Conservation (phyloP, 2,329 filamentous ascomycete genomes). For the Mycosphaerelloides madeirae region DNA sequence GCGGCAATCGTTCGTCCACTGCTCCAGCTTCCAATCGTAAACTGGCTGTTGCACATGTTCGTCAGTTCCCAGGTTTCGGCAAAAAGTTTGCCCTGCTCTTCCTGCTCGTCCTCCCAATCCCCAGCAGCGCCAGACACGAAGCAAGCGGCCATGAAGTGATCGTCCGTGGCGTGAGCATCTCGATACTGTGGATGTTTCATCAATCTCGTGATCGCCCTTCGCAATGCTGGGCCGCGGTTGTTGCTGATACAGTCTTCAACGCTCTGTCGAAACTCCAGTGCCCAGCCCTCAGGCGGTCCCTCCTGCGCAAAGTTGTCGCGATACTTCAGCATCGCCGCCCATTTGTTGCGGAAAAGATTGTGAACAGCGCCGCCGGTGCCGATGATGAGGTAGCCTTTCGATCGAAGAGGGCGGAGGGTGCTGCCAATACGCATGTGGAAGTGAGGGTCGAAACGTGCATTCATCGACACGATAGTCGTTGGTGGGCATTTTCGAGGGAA, state of each 20-base stretch:
- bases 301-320: slow-evolving; percentile 59
- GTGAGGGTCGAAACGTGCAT: slow-evolving; percentile 53
- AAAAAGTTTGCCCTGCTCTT: slow-evolving; percentile 39
- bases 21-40: slow-evolving; percentile 46
- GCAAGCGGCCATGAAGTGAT: slow-evolving; percentile 63
- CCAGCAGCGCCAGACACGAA: slow-evolving; percentile 59
- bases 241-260: slow-evolving; percentile 57
- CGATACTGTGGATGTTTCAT: slow-evolving; percentile 65
- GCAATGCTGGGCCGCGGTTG: slow-evolving; percentile 50
- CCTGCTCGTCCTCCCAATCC: slow-evolving; percentile 36
- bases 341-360: slow-evolving; percentile 64
- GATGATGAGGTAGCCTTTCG: slow-evolving; percentile 54
- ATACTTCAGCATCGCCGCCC: slow-evolving; percentile 60
- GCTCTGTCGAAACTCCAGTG: slow-evolving; percentile 62
- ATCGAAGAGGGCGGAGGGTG: slow-evolving; percentile 52
- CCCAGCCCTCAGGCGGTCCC: slow-evolving; percentile 55
- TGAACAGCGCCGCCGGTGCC: slow-evolving; percentile 62
- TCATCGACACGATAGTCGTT: slow-evolving; percentile 56
- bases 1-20: slow-evolving; percentile 10
- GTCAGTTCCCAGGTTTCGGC: slow-evolving; percentile 64
- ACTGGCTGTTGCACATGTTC: slow-evolving; percentile 60
- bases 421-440: slow-evolving; percentile 55
- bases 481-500: slow-evolving; percentile 62
- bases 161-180: slow-evolving; percentile 65
- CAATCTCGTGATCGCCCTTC: slow-evolving; percentile 54